Evolutionary conservation across 306 rosid species (phyloP), one percentile per base, ranked within the genome.

Genomic region (Vicia faba): DNA sequence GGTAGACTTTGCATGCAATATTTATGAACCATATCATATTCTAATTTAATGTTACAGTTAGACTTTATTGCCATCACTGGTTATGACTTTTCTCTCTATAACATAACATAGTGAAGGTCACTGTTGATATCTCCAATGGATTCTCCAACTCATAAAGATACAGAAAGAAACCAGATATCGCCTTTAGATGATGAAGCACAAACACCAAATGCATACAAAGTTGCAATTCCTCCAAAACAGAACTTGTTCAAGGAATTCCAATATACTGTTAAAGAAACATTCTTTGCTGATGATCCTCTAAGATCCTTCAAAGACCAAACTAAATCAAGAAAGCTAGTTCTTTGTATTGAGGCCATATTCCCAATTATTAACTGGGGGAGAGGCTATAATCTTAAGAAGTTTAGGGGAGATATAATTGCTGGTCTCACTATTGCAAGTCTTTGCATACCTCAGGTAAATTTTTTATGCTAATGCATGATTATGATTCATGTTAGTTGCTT

Each of bases 401-500:
- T 93, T 66, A 75, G 95, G 44, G 98, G 97, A 20, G 98, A 93
- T 73, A 3, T 89, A 15, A 79, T 93, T 54, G 70, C 98, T 66
- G 97, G 98, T 55, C 85, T 93, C 55, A 93, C 98, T 44, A 93
- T 93, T 83, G 98, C 98, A 58, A 93, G 98, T 76, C 89, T 93
- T 71, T 89, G 97, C 84, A 89, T 93, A 69, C 98, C 98, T 80
- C 96, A 92, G 96, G 98, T 87, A 69, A 69, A 28, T 66, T 74
- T 45, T 16, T 78, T 59, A 39, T 63, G 33, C 45, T 61, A 20
- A 50, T 44, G 10, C 59, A 7, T 8, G 3, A 29, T 4, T 9
- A 48, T 13, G 31, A 4, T 60, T 49, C 31, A 62, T 49, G 33
- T n/a, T n/a, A n/a, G n/a, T n/a, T n/a, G n/a, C n/a, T n/a, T n/a